Evolutionary conservation across 768 basidiomycete species (phyloP).

Genomic region (Grammothele lineata): DNA sequence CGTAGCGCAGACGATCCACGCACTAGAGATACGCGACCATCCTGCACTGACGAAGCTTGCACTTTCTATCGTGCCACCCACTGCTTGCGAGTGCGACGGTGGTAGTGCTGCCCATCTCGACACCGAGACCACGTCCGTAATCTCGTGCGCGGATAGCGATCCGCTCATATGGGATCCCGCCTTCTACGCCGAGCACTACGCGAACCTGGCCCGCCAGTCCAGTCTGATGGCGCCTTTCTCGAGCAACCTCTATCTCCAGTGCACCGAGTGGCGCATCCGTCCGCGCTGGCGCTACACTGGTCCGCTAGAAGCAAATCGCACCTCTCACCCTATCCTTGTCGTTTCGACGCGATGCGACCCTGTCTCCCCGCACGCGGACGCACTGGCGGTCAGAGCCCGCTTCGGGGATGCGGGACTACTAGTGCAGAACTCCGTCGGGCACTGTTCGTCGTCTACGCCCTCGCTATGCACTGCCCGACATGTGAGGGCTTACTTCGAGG

Average conservation of each 20-base stretch:
- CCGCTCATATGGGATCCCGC: constrained; percentile 4
- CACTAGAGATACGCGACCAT: constrained; percentile 10
- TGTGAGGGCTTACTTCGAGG: background rate
- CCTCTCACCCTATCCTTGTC: constrained; percentile 9
- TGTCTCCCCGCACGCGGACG: constrained; percentile 6
- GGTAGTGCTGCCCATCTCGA: constrained; percentile 1
- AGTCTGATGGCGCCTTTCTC: constrained; percentile 5
- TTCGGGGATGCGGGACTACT: constrained; percentile 8
- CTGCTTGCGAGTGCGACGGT: constrained; percentile 7
- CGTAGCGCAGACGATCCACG: constrained; percentile 9
- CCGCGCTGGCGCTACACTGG: constrained; percentile 5
- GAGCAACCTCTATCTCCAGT: background rate
- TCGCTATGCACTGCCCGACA: background rate
- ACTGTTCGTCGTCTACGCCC: constrained; percentile 2
- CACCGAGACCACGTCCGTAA: constrained; percentile 7
- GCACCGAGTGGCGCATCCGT: constrained; percentile 7
- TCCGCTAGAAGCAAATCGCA: constrained; percentile 5
- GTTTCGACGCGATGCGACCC: constrained; percentile 9
- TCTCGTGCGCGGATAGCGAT: constrained; percentile 15
- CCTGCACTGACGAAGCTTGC: constrained; percentile 9
- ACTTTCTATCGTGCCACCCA: constrained; percentile 4
- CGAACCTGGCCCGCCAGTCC: background rate
- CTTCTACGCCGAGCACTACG: constrained; percentile 2
- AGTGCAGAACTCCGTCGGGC: constrained; percentile 9
- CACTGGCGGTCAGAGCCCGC: constrained; percentile 2